A percentile compares a stretch with the other conserved stretches of the same genome.
These are phyloP conservation scores for Cupressus sempervirens DNA, from an alignment of 75 land plant species.

Conservation along the genomic window DNA sequence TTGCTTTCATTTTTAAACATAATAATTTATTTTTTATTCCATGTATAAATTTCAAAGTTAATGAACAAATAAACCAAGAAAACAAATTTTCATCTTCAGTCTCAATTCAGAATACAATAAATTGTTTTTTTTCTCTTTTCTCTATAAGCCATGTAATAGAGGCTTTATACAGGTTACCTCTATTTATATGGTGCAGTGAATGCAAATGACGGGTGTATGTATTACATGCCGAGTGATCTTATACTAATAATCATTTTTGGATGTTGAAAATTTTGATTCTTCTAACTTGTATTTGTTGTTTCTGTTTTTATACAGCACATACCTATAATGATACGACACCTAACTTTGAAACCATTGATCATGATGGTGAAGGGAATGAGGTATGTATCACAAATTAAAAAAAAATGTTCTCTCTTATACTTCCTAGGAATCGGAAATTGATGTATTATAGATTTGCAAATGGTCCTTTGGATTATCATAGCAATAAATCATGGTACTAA, in stretches of 20 bases:
- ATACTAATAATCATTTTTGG: not conserved
- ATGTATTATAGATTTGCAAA: not conserved
- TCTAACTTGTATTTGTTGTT: not conserved
- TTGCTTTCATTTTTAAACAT: not conserved
- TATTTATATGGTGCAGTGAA: not conserved
- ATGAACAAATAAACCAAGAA: not conserved
- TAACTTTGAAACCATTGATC: not conserved
- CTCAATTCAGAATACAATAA: not conserved
- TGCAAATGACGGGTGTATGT: too few relatives aligned
- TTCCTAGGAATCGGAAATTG: not conserved
- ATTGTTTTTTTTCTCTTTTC: not conserved
- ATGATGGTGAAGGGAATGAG: slow-evolving; percentile 1
- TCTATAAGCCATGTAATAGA: not conserved
- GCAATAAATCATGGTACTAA: not conserved
- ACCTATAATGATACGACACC: not conserved
- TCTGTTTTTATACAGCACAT: not conserved
- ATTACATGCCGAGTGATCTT: not conserved
- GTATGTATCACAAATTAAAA: not conserved
- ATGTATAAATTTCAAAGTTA: not conserved
- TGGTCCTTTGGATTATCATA: not conserved
- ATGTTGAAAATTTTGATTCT: not conserved
- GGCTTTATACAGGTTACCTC: not conserved
- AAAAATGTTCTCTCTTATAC: not conserved
- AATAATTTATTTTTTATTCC: not conserved
- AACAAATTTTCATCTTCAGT: not conserved